These are phyloP conservation scores for Tolypocladium guangdongense DNA, from an alignment of 2,329 filamentous ascomycete species.

Conservation along the genomic window DNA sequence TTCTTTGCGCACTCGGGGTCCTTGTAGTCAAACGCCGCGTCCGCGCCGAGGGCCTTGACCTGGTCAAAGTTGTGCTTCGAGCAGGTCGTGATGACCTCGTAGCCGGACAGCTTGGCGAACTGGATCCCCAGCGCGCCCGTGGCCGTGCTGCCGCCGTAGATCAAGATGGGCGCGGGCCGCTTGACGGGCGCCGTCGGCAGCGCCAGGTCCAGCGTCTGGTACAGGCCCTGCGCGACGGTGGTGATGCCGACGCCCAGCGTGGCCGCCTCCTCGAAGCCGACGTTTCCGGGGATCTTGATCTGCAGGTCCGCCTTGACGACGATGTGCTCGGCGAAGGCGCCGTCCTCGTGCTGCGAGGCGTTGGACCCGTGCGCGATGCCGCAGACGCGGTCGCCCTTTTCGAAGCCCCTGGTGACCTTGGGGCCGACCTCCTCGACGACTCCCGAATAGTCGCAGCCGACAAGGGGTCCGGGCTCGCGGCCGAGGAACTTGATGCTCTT, in stretches of 20 bases:
- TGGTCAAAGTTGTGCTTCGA: slow-evolving; percentile 26
- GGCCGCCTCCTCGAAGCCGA: slow-evolving; percentile 14
- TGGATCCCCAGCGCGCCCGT: slow-evolving; percentile 33
- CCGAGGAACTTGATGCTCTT: slow-evolving; percentile 19
- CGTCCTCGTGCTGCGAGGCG: slow-evolving; percentile 7
- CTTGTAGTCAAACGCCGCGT: slow-evolving; percentile 30
- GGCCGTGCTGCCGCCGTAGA: slow-evolving; percentile 33
- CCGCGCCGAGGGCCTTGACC: slow-evolving; percentile 29
- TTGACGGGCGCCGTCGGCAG: slow-evolving; percentile 8
- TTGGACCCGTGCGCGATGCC: slow-evolving; percentile 13
- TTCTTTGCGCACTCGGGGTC: slow-evolving; percentile 7
- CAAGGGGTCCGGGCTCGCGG: slow-evolving; percentile 13
- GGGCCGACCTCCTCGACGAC: slow-evolving; percentile 15
- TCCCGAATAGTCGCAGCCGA: slow-evolving; percentile 24
- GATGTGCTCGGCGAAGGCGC: slow-evolving; percentile 20
- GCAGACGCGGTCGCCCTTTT: slow-evolving; percentile 15
- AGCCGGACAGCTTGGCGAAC: slow-evolving; percentile 26
- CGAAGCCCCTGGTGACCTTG: slow-evolving; percentile 3
- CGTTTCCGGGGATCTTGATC: slow-evolving; percentile 12
- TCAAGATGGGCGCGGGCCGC: slow-evolving; percentile 20
- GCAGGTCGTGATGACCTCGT: slow-evolving; percentile 31
- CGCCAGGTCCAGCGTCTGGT: slow-evolving; percentile 14
- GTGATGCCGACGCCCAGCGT: slow-evolving; percentile 12
- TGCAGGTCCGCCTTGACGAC: slow-evolving; percentile 9
- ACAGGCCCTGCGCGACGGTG: slow-evolving; percentile 19